Evolutionary conservation across 1,139 yeast genomes (phyloP).

Genomic region (Diutina ranongensis): DNA sequence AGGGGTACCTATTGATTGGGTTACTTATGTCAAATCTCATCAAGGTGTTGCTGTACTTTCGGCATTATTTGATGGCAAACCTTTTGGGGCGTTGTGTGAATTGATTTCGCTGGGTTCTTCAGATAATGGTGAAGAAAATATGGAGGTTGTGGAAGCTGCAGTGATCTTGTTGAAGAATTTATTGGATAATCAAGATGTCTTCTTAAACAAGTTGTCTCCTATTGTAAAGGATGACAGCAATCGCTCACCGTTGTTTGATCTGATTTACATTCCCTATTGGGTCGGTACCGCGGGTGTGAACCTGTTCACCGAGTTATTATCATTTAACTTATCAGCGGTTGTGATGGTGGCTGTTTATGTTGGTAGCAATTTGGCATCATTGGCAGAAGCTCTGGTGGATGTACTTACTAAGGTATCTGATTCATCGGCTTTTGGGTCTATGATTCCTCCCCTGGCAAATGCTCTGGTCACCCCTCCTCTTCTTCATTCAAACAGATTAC

Average conservation of each 20-base stretch:
- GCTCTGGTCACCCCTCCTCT: constrained; percentile 11
- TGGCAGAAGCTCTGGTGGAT: not conserved
- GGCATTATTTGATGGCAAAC: constrained; percentile 47
- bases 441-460: not conserved
- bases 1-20: not conserved
- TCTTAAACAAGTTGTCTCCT: constrained; percentile 18
- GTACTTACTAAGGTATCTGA: constrained; percentile 15
- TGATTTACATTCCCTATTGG: constrained; percentile 36
- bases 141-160: constrained; percentile 16
- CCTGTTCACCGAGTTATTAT: constrained; percentile 59
- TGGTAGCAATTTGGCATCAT: not conserved
- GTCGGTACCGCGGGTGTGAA: constrained; percentile 52
- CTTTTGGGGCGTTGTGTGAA: constrained; percentile 32
- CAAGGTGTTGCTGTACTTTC: constrained; percentile 61
- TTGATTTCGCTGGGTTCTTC: constrained; percentile 1
- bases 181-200: constrained; percentile 41
- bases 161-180: constrained; percentile 38
- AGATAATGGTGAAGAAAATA: constrained; percentile 11
- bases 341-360: not conserved
- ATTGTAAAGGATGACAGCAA: constrained; percentile 9
- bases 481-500: constrained; percentile 47
- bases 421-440: constrained; percentile 31
- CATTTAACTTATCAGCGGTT: constrained; percentile 43
- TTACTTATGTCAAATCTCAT: constrained; percentile 38
- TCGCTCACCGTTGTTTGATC: constrained; percentile 22